Evolutionary conservation across 2,329 filamentous ascomycete genomes (phyloP), one percentile per base, ranked within the genome.

Genomic region (Apiospora marii): DNA sequence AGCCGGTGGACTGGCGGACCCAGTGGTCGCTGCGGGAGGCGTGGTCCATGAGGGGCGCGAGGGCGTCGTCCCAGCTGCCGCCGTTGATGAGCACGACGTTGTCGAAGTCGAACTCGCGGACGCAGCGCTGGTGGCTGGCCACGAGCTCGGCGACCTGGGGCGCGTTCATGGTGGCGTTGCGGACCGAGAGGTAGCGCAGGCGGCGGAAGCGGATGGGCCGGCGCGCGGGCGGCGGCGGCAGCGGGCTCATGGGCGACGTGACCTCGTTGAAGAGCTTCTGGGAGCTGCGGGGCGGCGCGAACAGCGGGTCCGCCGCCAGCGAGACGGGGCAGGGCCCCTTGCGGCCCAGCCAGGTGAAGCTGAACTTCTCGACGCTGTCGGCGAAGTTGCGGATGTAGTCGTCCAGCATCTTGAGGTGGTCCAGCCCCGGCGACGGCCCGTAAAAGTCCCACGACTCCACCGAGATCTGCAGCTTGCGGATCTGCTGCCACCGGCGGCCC

Each of bases 61-160:
- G 87, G 0, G 94, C 94, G 43, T 95, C 92, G 73, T 96, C 92
- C 94, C 94, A 97, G 72, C 87, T 92, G 41, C 93, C 94, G 46
- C 85, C 85, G 73, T 89, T 87, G 69, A 90, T 87, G 61, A 97
- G 87, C 43, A 88, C 86, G 24, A 95, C 91, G 74, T 93, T 91
- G 79, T 95, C 91, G 81, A 97, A 94, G 80, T 94, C 92, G 79
- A 96, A 94, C 79, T 96, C 92, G 75, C 89, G 87, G 67, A 97
- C 89, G 0, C 90, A 92, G 71, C 85, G 84, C 43, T 90, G 88
- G 82, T 97, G 94, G 16, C 85, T 84, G 69, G 86, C 83, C 73
- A 96, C 91, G 74, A 97, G 90, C 19, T 87, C 85, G 61, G 90
- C 88, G 73, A 97, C 88, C 81, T 96, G 93, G 1, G 86, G 83